A percentile compares a stretch with the other conserved stretches of the same genome.
These are phyloP conservation scores for Trichocladium uniseriatum DNA, from an alignment of 495 filamentous ascomycete species.

Conservation along the genomic window DNA sequence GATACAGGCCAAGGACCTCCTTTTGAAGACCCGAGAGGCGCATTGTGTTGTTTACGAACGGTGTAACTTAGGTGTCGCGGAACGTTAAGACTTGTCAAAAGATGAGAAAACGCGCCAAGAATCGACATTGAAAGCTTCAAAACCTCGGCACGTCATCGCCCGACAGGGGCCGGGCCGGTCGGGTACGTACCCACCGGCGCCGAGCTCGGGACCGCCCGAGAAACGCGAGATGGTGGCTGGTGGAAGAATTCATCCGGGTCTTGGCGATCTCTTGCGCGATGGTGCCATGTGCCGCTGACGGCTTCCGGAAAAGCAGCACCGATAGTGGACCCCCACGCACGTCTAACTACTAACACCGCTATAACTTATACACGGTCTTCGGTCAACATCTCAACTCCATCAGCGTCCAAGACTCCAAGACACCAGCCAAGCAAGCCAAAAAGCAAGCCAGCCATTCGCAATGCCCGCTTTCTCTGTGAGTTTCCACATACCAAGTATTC, in stretches of 20 bases:
- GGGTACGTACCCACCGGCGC: background rate
- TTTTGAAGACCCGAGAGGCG: slow-evolving; percentile 82
- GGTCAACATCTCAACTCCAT: no score
- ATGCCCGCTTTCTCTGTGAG: slow-evolving; percentile 37
- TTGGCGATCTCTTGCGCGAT: no score
- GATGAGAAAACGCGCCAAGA: background rate
- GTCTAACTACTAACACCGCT: no score
- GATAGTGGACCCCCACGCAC: no score
- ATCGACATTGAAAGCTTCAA: background rate
- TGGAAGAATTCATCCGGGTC: slow-evolving; percentile 3
- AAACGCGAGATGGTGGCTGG: slow-evolving; percentile 1
- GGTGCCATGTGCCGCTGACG: no score
- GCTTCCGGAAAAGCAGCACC: no score
- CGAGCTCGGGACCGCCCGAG: background rate
- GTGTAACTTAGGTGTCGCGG: no score
- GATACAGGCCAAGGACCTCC: slow-evolving; percentile 79
- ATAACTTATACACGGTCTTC: no score
- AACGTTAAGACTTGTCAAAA: no score
- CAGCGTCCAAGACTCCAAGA: no score
- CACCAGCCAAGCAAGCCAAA: no score
- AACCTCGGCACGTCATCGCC: slow-evolving; percentile 6
- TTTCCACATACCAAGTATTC: no score
- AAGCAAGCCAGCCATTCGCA: background rate
- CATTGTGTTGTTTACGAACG: slow-evolving; percentile 27
- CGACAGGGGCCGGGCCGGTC: slow-evolving; percentile 2